A percentile compares a stretch with the other conserved stretches of the same genome.
Evolutionary conservation across 2,329 filamentous ascomycete species (phyloP).

Genomic region (Stachybotrys chlorohalonatus): DNA sequence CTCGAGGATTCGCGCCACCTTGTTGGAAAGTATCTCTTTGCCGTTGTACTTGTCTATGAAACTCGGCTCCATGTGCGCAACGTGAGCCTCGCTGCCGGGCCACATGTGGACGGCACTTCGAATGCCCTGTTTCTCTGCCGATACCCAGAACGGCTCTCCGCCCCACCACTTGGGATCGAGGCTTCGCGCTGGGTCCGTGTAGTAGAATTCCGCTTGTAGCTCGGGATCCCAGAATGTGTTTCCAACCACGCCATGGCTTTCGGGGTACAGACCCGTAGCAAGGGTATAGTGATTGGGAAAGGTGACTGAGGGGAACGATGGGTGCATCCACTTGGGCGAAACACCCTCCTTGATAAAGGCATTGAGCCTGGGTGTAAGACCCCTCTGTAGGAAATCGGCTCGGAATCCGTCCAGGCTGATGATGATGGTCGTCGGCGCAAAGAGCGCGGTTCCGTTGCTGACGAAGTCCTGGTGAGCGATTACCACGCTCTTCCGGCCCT

Average conservation of each 20-base stretch:
- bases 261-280: slow-evolving; percentile 84
- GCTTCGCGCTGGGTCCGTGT: slow-evolving; percentile 67
- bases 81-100: slow-evolving; percentile 89
- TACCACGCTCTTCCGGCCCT: slow-evolving; percentile 27
- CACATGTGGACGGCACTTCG: slow-evolving; percentile 92
- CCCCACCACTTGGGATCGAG: slow-evolving; percentile 90
- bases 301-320: slow-evolving; percentile 91
- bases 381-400: slow-evolving; percentile 80
- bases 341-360: slow-evolving; percentile 74
- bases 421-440: slow-evolving; percentile 84
- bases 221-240: slow-evolving; percentile 91
- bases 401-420: slow-evolving; percentile 95
- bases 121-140: slow-evolving; percentile 74
- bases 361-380: slow-evolving; percentile 73
- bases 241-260: slow-evolving; percentile 85
- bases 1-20: slow-evolving; percentile 71
- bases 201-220: slow-evolving; percentile 73
- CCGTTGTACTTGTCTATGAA: slow-evolving; percentile 81
- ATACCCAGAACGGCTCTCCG: slow-evolving; percentile 89
- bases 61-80: slow-evolving; percentile 63
- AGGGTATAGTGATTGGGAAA: slow-evolving; percentile 96
- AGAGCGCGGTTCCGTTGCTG: slow-evolving; percentile 81
- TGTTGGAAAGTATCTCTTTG: slow-evolving; percentile 62
- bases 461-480: slow-evolving; percentile 25
- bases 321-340: slow-evolving; percentile 85